phyloP scores from a whole-genome alignment of 208 protist species.

The Wallacemonas sp. region DNA sequence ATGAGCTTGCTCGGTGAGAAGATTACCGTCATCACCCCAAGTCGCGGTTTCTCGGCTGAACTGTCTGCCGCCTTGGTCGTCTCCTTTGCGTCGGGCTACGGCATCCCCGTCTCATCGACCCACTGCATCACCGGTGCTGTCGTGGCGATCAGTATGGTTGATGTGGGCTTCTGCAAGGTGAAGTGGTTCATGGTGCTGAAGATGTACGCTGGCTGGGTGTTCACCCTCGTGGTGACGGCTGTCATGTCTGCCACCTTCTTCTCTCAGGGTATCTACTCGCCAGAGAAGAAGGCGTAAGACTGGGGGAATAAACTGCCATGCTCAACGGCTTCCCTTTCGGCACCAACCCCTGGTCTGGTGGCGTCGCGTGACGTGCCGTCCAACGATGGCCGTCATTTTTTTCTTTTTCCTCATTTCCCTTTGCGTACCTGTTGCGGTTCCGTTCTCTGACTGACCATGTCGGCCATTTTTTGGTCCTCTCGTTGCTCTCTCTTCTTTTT shows the following conservation, averaged over 20 bases:
- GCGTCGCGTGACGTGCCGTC: no score
- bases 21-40: slow-evolving; percentile 79
- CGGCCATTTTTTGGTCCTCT: not conserved
- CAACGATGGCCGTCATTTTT: slow-evolving; percentile 5
- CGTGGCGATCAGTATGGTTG: slow-evolving; percentile 77
- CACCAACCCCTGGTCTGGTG: no score
- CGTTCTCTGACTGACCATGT: no score
- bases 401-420: not conserved
- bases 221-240: slow-evolving; percentile 58
- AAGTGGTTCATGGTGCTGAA: slow-evolving; percentile 75
- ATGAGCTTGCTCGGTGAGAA: slow-evolving; percentile 76
- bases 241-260: slow-evolving; percentile 74
- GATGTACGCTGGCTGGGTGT: slow-evolving; percentile 77
- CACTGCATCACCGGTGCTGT: slow-evolving; percentile 92
- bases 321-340: no score
- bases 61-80: slow-evolving; percentile 74
- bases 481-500: not conserved
- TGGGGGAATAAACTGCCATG: no score
- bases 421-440: no score
- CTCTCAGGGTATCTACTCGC: slow-evolving; percentile 71
- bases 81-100: slow-evolving; percentile 74
- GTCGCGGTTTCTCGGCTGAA: slow-evolving; percentile 74
- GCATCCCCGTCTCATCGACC: slow-evolving; percentile 88
- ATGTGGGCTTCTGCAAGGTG: slow-evolving; percentile 59
- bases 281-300: slow-evolving; percentile 13